Conservation (phyloP, 2,329 filamentous ascomycete genomes). For the Pestalotiopsis sp. region DNA sequence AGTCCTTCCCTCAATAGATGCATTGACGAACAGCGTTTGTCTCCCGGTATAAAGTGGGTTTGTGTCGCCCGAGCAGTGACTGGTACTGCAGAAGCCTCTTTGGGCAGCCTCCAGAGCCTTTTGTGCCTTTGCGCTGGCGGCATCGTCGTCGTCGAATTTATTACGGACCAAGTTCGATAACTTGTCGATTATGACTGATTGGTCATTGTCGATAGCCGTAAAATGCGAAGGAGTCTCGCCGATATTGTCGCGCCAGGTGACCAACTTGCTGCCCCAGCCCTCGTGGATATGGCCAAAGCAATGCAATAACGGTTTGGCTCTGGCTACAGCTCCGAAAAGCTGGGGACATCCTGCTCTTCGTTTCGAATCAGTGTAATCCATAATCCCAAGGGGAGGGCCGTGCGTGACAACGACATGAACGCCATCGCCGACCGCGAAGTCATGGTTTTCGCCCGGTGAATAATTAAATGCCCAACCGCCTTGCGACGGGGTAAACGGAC, state of each 20-base stretch:
- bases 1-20: constrained; percentile 41
- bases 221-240: constrained; percentile 38
- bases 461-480: constrained; percentile 56
- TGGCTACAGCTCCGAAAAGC: constrained; percentile 48
- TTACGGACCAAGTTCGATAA: constrained; percentile 30
- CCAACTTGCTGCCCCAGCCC: constrained; percentile 57
- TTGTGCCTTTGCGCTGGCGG: constrained; percentile 15
- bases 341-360: constrained; percentile 42
- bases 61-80: constrained; percentile 39
- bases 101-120: constrained; percentile 20
- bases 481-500: constrained; percentile 51
- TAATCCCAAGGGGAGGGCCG: constrained; percentile 53
- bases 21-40: constrained; percentile 64
- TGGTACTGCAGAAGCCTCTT: constrained; percentile 37
- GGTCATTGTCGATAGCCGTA: constrained; percentile 44
- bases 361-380: constrained; percentile 43
- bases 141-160: constrained; percentile 21
- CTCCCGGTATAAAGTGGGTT: constrained; percentile 36
- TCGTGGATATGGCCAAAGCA: constrained; percentile 65
- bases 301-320: constrained; percentile 48
- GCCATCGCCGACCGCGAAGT: constrained; percentile 33
- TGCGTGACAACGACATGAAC: constrained; percentile 56
- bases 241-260: constrained; percentile 48
- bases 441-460: constrained; percentile 35
- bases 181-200: constrained; percentile 37